Conservation (phyloP, 768 basidiomycete species). For the Tulasnella sp. region DNA sequence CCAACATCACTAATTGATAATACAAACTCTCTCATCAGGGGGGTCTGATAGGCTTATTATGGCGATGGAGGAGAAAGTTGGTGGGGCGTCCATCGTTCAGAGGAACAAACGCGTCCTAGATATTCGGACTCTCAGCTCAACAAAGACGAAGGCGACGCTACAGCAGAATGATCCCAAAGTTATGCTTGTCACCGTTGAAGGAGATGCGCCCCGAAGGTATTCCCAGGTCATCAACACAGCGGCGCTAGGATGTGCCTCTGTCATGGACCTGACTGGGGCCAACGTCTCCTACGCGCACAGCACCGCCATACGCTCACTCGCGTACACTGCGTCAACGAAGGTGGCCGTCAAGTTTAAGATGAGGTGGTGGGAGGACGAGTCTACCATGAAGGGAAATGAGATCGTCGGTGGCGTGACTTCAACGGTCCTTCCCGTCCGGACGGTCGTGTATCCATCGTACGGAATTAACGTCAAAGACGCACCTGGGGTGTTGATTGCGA, state of each 20-base stretch:
- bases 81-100: neutral
- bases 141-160: no score
- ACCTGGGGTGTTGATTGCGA: slow-evolving; percentile 21
- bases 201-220: slow-evolving; percentile 19
- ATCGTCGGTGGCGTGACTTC: slow-evolving; percentile 24
- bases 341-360: slow-evolving; percentile 36
- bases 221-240: slow-evolving; percentile 36
- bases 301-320: slow-evolving; percentile 31
- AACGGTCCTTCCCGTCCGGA: slow-evolving; percentile 29
- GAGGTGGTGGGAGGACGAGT: slow-evolving; percentile 34
- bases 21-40: no score
- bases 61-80: slow-evolving; percentile 1
- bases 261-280: slow-evolving; percentile 24
- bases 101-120: no score
- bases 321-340: slow-evolving; percentile 34
- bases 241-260: slow-evolving; percentile 31
- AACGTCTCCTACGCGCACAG: slow-evolving; percentile 20
- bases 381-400: slow-evolving; percentile 10
- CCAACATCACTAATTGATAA: no score
- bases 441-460: slow-evolving; percentile 34
- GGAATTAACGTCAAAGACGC: slow-evolving; percentile 22
- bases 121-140: no score
- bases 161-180: no score
- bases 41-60: neutral
- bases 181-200: neutral